Evolutionary conservation across 2,329 filamentous ascomycete genomes (phyloP).

Genomic region (Furcasterigmium sp.): DNA sequence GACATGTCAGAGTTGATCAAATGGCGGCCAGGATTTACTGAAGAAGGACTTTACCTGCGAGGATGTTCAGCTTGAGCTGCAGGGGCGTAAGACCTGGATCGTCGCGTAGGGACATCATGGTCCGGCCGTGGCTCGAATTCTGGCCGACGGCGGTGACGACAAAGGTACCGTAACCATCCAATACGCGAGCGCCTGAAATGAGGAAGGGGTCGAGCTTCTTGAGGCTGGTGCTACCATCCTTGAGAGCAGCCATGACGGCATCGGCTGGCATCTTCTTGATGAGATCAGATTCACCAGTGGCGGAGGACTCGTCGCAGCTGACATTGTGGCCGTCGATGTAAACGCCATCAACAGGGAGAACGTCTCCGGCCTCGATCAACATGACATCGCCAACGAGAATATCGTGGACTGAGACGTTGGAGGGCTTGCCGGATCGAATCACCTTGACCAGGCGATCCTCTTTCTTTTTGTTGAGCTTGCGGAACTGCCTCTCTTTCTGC

Average conservation of each 20-base stretch:
- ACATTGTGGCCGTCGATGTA: constrained; percentile 49
- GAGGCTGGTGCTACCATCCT: constrained; percentile 33
- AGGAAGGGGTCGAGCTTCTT: constrained; percentile 73
- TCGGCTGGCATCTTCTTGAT: constrained; percentile 60
- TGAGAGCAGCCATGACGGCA: constrained; percentile 50
- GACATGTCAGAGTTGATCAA: neutral
- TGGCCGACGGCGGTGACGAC: constrained; percentile 14
- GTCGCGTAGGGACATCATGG: constrained; percentile 16
- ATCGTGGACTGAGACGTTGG: constrained; percentile 65
- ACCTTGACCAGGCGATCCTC: constrained; percentile 71
- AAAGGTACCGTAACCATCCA: constrained; percentile 21
- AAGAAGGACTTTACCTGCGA: constrained; percentile 14
- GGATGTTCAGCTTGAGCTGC: constrained; percentile 15
- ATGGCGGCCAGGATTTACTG: no score
- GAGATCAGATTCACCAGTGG: constrained; percentile 69
- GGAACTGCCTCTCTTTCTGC: constrained; percentile 78
- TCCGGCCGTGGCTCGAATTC: constrained; percentile 14
- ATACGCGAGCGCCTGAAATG: constrained; percentile 75
- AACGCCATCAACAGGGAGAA: constrained; percentile 66
- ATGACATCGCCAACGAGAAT: constrained; percentile 70
- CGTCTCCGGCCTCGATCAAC: constrained; percentile 68
- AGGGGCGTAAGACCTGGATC: constrained; percentile 14
- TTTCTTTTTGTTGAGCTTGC: constrained; percentile 76
- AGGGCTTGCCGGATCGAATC: constrained; percentile 65
- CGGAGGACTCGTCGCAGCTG: constrained; percentile 68